A percentile compares a stretch with the other conserved stretches of the same genome.
These are phyloP conservation scores for Amanita phalloides DNA, from an alignment of 768 basidiomycete species.

Conservation along the genomic window DNA sequence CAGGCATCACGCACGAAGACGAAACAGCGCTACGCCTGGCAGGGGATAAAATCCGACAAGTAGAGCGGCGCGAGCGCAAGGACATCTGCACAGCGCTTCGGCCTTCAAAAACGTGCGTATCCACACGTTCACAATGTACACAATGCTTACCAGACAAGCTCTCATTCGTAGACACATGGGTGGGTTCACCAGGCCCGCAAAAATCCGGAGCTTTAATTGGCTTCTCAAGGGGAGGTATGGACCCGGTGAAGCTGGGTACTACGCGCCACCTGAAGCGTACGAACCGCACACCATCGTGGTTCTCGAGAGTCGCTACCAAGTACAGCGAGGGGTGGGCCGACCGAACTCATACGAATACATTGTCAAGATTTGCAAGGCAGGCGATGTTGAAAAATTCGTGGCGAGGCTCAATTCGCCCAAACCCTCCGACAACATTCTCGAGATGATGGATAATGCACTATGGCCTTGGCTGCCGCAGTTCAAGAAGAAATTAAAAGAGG, in stretches of 20 bases:
- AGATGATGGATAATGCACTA: neutral
- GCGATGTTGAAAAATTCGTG: neutral
- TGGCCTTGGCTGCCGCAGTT: neutral
- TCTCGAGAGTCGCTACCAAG: slow-evolving; percentile 22
- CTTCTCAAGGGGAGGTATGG: slow-evolving; percentile 23
- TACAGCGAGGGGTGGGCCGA: slow-evolving; percentile 11
- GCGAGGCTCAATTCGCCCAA: neutral
- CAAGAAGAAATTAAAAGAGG: neutral
- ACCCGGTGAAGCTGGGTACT: slow-evolving; percentile 16
- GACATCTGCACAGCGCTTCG: no score
- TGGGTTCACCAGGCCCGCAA: neutral
- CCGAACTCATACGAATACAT: neutral
- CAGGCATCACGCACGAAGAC: no score
- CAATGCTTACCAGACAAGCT: no score
- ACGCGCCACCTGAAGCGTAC: slow-evolving; percentile 24
- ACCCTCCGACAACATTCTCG: neutral
- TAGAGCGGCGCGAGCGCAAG: no score
- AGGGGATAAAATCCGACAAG: no score
- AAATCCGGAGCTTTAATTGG: slow-evolving; percentile 25
- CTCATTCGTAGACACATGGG: no score
- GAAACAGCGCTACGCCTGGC: no score
- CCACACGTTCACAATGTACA: neutral
- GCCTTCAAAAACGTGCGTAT: no score
- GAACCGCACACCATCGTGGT: slow-evolving; percentile 27
- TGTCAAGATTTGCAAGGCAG: neutral